Evolutionary conservation across 257 asterid genomes (phyloP), one percentile per base, ranked within the genome.

Genomic region (Avicennia marina): DNA sequence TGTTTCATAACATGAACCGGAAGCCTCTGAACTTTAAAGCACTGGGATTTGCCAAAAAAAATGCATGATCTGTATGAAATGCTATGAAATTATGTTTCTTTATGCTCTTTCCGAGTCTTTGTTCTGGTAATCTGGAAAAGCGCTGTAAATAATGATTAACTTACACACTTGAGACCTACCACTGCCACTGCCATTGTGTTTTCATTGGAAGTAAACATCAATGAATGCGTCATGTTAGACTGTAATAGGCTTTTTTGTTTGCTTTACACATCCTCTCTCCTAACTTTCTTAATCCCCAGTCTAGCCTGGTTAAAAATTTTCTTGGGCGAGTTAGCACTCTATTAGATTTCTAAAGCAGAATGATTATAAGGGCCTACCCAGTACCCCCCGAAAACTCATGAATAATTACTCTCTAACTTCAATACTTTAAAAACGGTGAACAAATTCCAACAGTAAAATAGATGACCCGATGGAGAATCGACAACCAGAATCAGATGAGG

Each of bases 231-330:
- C 43, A 32, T 63, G 40, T 56, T 68, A 25, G 58, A 52, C 31
- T 59, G 34, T 33, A 26, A 27, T 41, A 11, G 38, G 46, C 26
- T 51, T 27, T 34, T 38, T 24, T 36, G 27, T 56, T 36, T 2
- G 49, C 64, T 49, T 55, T 41, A 49, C 50, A 16, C 33, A 26
- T 53, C 21, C 31, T 52, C 16, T 39, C 55, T 27, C 31, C n/a
- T n/a, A 57, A 66, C 56, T 32, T 48, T 50, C 61, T 52, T 18
- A 50, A 22, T n/a, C n/a, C 72, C 31, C 67, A 59, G 19, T 41
- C n/a, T 19, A 56, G 53, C 57, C 58, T 34, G 33, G 56, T 56
- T 50, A 31, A 42, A 39, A 17, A 57, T 63, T 33, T 31, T 41
- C 41, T 27, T 39, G 31, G n/a, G n/a, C n/a, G n/a, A 31, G 11